Evolutionary conservation across 768 basidiomycete species (phyloP).

Genomic region (Gymnopilus junonius): DNA sequence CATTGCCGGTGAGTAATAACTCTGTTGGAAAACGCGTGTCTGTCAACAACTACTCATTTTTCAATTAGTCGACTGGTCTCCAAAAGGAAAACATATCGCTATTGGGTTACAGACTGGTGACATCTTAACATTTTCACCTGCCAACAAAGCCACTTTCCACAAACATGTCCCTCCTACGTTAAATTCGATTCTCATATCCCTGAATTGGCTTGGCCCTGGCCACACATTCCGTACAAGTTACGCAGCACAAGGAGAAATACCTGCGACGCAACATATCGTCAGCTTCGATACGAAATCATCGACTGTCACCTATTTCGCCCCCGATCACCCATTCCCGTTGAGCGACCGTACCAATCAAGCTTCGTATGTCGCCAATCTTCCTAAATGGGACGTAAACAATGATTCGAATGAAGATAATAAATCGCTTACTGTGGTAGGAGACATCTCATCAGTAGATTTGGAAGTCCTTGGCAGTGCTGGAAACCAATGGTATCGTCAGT

Average conservation of each 20-base stretch:
- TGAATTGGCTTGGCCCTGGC: conserved; percentile 70
- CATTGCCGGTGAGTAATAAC: conserved; percentile 54
- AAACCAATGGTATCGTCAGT: conserved; percentile 51
- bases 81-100: conserved; percentile 84
- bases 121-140: conserved; percentile 67
- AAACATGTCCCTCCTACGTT: conserved; percentile 65
- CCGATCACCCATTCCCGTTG: conserved; percentile 45
- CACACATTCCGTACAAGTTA: conserved; percentile 73
- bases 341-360: conserved; percentile 42
- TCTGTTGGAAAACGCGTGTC: neutral
- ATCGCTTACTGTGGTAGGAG: conserved; percentile 49
- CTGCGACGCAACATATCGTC: conserved; percentile 49
- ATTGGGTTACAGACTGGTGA: conserved; percentile 74
- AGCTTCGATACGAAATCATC: conserved; percentile 47
- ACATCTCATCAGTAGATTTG: conserved; percentile 49
- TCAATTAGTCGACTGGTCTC: conserved; percentile 76
- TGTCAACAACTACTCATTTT: conserved; percentile 3
- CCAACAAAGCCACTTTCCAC: conserved; percentile 56
- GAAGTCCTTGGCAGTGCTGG: conserved; percentile 48
- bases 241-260: conserved; percentile 39
- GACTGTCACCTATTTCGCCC: conserved; percentile 39
- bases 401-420: conserved; percentile 39
- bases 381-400: conserved; percentile 51
- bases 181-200: conserved; percentile 50
- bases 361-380: conserved; percentile 41